phyloP scores from a whole-genome alignment of 345 rosid species.

The Pugionium cornutum region DNA sequence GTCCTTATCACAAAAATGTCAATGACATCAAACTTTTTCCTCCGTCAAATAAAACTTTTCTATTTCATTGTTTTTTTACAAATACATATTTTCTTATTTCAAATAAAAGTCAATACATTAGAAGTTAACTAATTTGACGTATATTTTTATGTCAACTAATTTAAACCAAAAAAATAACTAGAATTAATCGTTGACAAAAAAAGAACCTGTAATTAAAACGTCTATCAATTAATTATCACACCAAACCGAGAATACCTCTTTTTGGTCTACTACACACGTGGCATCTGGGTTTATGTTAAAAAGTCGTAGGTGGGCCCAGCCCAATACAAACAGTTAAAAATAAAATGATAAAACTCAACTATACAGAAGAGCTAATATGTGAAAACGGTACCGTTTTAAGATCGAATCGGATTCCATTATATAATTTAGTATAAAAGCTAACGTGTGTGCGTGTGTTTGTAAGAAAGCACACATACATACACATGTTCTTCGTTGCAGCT shows the following conservation, averaged over 20 bases:
- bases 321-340: conserved; percentile 25
- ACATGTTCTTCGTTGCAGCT: conserved; percentile 41
- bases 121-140: not conserved
- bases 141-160: not conserved
- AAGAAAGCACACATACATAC: conserved; percentile 23
- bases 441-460: conserved; percentile 33
- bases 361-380: conserved; percentile 17
- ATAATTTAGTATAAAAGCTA: conserved; percentile 10
- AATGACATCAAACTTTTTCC: conserved; percentile 31
- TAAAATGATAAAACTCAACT: conserved; percentile 31
- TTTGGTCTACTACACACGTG: conserved; percentile 29
- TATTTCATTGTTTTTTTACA: not conserved
- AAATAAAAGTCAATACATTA: conserved; percentile 25
- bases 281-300: conserved; percentile 22
- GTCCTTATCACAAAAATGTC: conserved; percentile 29
- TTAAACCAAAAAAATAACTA: conserved; percentile 5
- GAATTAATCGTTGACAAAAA: conserved; percentile 22
- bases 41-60: conserved; percentile 19
- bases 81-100: conserved; percentile 7
- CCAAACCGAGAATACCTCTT: not conserved
- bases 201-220: not conserved
- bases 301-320: conserved; percentile 38
- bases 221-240: not conserved
- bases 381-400: conserved; percentile 37
- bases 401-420: conserved; percentile 35